phyloP scores from a whole-genome alignment of 2,329 filamentous ascomycete genomes.

The Paecilomyces sp. region DNA sequence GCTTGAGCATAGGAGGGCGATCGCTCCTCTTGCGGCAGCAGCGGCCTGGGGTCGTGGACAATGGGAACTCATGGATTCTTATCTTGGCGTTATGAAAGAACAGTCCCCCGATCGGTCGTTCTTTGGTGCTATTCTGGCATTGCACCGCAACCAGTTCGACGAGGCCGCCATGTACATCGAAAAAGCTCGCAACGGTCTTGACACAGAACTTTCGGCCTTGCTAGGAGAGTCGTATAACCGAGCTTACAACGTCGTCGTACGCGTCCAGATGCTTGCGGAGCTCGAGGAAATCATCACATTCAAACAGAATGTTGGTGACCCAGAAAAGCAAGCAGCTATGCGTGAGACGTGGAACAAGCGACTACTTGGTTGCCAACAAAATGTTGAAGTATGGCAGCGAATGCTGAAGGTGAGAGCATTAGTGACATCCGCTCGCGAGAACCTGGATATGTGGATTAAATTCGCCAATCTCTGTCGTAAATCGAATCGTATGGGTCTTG shows the following conservation, averaged over 20 bases:
- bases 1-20: constrained; percentile 78
- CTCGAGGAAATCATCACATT: constrained; percentile 97
- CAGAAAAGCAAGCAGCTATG: constrained; percentile 83
- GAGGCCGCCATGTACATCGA: constrained; percentile 85
- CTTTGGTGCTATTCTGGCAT: constrained; percentile 90
- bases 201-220: constrained; percentile 89
- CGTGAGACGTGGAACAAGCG: constrained; percentile 92
- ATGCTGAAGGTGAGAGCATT: constrained; percentile 93
- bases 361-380: constrained; percentile 88
- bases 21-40: constrained; percentile 88
- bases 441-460: constrained; percentile 99
- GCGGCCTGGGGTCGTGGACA: constrained; percentile 95
- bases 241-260: constrained; percentile 94
- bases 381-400: constrained; percentile 96
- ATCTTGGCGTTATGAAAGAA: constrained; percentile 89
- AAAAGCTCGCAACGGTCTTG: constrained; percentile 84
- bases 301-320: constrained; percentile 76
- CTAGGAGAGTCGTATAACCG: constrained; percentile 98
- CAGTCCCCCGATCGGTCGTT: constrained; percentile 92
- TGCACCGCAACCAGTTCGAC: constrained; percentile 92
- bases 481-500: constrained; percentile 85
- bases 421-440: constrained; percentile 85
- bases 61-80: constrained; percentile 98
- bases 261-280: constrained; percentile 98
- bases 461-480: constrained; percentile 98